Evolutionary conservation across 2,329 filamentous ascomycete genomes (phyloP).

Genomic region (Trichoderma koningii): DNA sequence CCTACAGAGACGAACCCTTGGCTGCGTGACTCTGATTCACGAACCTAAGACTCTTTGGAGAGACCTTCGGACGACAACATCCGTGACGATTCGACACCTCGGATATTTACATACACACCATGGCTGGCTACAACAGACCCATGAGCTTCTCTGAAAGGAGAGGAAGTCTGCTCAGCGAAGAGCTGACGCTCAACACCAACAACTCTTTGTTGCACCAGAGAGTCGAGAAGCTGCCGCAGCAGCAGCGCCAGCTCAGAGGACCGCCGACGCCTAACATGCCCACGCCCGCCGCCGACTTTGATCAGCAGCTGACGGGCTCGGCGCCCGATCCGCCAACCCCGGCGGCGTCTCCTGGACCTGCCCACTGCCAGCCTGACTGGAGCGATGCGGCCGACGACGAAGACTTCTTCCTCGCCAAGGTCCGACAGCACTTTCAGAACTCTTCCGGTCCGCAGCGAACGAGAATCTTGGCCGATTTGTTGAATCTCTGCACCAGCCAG

Average conservation of each 20-base stretch:
- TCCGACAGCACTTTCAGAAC: slow-evolving; percentile 77
- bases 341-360: slow-evolving; percentile 65
- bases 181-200: slow-evolving; percentile 56
- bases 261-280: slow-evolving; percentile 69
- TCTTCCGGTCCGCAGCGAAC: slow-evolving; percentile 76
- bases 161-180: slow-evolving; percentile 60
- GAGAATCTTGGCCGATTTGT: slow-evolving; percentile 78
- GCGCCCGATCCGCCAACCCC: slow-evolving; percentile 67
- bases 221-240: slow-evolving; percentile 53
- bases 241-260: slow-evolving; percentile 51
- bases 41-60: not conserved
- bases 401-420: slow-evolving; percentile 77
- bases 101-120: slow-evolving; percentile 29
- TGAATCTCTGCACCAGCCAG: slow-evolving; percentile 93
- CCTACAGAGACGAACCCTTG: not conserved
- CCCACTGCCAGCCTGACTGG: slow-evolving; percentile 68
- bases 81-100: slow-evolving; percentile 1
- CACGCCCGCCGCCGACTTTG: slow-evolving; percentile 64
- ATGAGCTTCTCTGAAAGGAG: slow-evolving; percentile 64
- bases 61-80: not conserved
- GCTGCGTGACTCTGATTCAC: not conserved
- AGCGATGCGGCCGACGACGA: slow-evolving; percentile 77
- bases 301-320: slow-evolving; percentile 61
- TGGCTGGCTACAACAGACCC: slow-evolving; percentile 48
- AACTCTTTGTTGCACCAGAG: slow-evolving; percentile 48